phyloP scores from a whole-genome alignment of 306 rosid species.

The Rubus idaeus region DNA sequence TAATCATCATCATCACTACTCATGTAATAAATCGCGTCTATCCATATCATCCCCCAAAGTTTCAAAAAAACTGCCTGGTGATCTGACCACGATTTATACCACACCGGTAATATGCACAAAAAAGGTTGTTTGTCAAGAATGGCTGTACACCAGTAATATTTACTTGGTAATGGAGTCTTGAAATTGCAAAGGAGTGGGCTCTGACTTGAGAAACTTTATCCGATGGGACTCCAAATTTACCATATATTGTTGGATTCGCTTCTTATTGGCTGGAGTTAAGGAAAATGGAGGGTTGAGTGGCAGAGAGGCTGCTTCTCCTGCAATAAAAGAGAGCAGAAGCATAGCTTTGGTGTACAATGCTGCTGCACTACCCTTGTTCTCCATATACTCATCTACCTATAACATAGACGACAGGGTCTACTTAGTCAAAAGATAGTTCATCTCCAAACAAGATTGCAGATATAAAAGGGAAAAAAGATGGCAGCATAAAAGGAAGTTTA shows the following conservation, averaged over 20 bases:
- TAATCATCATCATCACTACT: slow-evolving; percentile 8
- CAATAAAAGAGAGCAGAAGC: slow-evolving; percentile 75
- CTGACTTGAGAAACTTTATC: slow-evolving; percentile 39
- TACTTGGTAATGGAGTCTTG: slow-evolving; percentile 32
- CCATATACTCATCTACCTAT: slow-evolving; percentile 80
- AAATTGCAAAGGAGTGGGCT: slow-evolving; percentile 36
- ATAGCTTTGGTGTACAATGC: slow-evolving; percentile 75
- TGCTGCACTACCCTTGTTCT: slow-evolving; percentile 53
- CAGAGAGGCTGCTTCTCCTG: slow-evolving; percentile 70
- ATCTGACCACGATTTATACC: slow-evolving; percentile 8
- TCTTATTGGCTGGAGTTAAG: slow-evolving; percentile 47
- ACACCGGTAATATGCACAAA: slow-evolving; percentile 22
- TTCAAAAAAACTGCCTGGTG: slow-evolving; percentile 19
- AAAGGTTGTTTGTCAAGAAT: slow-evolving; percentile 21
- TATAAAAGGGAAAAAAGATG: background rate
- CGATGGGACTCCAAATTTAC: slow-evolving; percentile 46
- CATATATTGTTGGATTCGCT: slow-evolving; percentile 69
- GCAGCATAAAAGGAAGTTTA: slow-evolving; percentile 16
- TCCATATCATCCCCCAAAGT: slow-evolving; percentile 15
- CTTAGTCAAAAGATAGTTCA: slow-evolving; percentile 13
- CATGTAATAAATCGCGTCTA: background rate
- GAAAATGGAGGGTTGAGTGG: slow-evolving; percentile 72
- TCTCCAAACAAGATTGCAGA: background rate
- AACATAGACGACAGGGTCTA: slow-evolving; percentile 13
- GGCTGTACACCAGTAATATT: slow-evolving; percentile 39